Conservation (phyloP, 257 asterid genomes). For the Fraxinus anomala region DNA sequence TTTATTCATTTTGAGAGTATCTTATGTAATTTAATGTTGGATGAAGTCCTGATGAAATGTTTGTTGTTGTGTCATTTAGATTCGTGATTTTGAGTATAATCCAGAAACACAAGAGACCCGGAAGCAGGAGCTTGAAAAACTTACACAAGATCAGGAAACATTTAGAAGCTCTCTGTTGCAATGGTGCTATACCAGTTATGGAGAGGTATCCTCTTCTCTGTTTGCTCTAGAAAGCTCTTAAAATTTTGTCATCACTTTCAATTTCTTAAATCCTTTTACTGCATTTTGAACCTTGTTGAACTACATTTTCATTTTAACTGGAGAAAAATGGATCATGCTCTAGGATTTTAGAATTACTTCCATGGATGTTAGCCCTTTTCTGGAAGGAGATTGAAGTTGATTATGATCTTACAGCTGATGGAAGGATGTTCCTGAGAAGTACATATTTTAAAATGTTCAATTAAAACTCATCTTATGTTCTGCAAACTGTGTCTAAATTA, state of each 20-base stretch:
- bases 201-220: constrained; percentile 44
- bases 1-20: neutral
- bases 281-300: neutral
- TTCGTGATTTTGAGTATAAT: constrained; percentile 76
- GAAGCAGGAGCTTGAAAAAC: constrained; percentile 56
- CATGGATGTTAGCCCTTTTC: neutral
- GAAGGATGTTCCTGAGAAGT: neutral
- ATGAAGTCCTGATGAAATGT: constrained; percentile 22
- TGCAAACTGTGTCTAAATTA: neutral
- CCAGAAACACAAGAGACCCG: constrained; percentile 67
- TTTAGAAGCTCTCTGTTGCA: constrained; percentile 54
- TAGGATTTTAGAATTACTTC: neutral
- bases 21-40: constrained; percentile 11
- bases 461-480: neutral
- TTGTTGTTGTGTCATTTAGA: constrained; percentile 43
- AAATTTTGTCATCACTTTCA: constrained; percentile 9
- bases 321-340: neutral
- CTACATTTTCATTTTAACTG: neutral
- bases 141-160: constrained; percentile 54
- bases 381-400: neutral
- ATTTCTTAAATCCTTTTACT: neutral
- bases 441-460: neutral
- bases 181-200: constrained; percentile 63
- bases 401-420: neutral
- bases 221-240: constrained; percentile 13